Conservation (phyloP, 148 eudicot genomes). For the Chenopodium formosanum region DNA sequence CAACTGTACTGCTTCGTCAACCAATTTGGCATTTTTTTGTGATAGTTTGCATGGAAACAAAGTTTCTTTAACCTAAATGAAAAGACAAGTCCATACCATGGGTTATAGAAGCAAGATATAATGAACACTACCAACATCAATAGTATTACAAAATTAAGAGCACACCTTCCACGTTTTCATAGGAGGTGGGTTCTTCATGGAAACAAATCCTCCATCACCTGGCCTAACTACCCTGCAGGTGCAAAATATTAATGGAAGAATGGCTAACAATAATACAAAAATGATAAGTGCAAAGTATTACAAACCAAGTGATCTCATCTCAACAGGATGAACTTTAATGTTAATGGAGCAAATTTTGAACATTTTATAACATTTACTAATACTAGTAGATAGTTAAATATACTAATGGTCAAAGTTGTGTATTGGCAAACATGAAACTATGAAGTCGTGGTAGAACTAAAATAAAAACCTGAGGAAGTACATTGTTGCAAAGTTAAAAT, state of each 20-base stretch:
- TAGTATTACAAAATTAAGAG: constrained; percentile 10
- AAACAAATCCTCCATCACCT: constrained; percentile 77
- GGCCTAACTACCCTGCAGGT: constrained; percentile 79
- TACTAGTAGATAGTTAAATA: too few species aligned
- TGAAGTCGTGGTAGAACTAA: too few species aligned
- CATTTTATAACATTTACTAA: too few species aligned
- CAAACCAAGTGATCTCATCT: neutral
- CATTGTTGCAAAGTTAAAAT: neutral
- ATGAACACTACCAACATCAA: constrained; percentile 21
- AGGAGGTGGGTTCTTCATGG: constrained; percentile 75
- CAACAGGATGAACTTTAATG: too few species aligned
- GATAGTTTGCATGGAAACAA: constrained; percentile 83
- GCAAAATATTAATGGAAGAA: too few species aligned
- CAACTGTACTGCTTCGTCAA: constrained; percentile 80
- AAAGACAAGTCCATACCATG: constrained; percentile 10
- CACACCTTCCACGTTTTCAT: constrained; percentile 91
- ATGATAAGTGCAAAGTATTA: neutral
- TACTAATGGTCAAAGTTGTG: too few species aligned
- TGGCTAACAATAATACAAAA: neutral
- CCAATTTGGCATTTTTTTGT: constrained; percentile 47
- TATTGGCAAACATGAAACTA: too few species aligned
- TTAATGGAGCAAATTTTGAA: too few species aligned
- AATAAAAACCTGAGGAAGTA: too few species aligned
- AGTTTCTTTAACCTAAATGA: constrained; percentile 78
- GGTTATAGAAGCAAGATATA: constrained; percentile 4